Conservation (phyloP, 2,329 filamentous ascomycete species). For the Exophiala xenobiotica region DNA sequence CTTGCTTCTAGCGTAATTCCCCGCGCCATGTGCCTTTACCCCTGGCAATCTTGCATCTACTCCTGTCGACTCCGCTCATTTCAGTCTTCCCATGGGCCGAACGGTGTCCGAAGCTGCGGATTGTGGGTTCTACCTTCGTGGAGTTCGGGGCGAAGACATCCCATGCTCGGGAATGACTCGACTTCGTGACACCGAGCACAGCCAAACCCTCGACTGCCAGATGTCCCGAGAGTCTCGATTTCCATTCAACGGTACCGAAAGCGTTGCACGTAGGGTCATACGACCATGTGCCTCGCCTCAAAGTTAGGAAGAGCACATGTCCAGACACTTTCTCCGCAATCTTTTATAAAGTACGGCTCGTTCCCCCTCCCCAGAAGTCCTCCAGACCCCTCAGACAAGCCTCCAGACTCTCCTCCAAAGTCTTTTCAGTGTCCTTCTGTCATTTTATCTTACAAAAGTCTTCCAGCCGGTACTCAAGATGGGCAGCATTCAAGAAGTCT, state of each 20-base stretch:
- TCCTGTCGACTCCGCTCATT: background rate
- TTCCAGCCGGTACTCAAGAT: conserved; percentile 9
- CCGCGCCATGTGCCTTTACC: conserved; percentile 2
- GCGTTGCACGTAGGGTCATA: conserved; percentile 6
- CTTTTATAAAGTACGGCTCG: conserved; percentile 15
- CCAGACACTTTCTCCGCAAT: conserved; percentile 8
- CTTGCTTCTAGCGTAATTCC: background rate
- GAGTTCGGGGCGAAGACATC: background rate
- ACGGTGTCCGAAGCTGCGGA: background rate
- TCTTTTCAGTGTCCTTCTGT: background rate
- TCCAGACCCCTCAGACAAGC: conserved; percentile 15
- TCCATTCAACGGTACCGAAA: conserved; percentile 3
- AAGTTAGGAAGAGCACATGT: conserved; percentile 13
- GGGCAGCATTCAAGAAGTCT: conserved; percentile 52
- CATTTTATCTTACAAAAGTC: background rate
- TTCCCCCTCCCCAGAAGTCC: conserved; percentile 17
- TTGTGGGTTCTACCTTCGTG: background rate
- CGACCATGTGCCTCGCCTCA: conserved; percentile 12
- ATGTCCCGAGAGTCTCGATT: background rate
- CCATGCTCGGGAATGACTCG: background rate
- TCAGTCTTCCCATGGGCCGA: background rate
- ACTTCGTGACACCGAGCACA: background rate
- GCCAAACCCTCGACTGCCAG: background rate
- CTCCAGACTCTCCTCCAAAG: conserved; percentile 2
- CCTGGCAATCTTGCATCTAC: background rate